Evolutionary conservation across 2,329 filamentous ascomycete species (phyloP).

Genomic region (Exserohilum rostratum): DNA sequence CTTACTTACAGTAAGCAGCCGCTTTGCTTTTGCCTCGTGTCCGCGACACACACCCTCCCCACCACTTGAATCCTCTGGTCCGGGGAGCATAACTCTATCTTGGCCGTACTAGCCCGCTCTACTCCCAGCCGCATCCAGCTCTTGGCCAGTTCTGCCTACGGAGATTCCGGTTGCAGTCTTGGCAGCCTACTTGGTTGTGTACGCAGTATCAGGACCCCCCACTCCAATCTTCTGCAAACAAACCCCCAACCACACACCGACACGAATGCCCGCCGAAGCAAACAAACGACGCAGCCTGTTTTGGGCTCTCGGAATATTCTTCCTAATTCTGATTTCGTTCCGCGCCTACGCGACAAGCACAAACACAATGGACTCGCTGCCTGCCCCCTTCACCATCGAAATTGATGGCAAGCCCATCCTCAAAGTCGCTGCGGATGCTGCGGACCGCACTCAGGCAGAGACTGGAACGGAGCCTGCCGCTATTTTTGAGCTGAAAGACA

Average conservation of each 20-base stretch:
- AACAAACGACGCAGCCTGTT: slow-evolving; percentile 9
- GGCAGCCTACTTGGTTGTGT: background rate
- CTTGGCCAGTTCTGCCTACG: background rate
- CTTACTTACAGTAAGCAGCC: background rate
- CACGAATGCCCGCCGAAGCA: slow-evolving; percentile 7
- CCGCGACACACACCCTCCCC: no score
- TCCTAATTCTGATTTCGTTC: slow-evolving; percentile 5
- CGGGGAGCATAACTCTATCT: background rate
- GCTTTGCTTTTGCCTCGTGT: background rate
- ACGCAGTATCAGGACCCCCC: background rate
- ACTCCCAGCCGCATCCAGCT: background rate
- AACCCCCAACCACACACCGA: background rate
- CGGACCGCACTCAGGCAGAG: slow-evolving; percentile 24
- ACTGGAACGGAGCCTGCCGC: slow-evolving; percentile 25
- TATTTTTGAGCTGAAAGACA: slow-evolving; percentile 26
- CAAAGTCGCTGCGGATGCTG: slow-evolving; percentile 13
- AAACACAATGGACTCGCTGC: slow-evolving; percentile 25
- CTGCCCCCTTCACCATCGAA: slow-evolving; percentile 27
- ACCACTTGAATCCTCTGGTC: background rate
- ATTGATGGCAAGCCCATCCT: slow-evolving; percentile 27
- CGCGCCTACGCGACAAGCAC: slow-evolving; percentile 6
- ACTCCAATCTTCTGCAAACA: background rate
- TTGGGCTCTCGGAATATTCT: slow-evolving; percentile 11
- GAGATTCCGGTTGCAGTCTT: background rate
- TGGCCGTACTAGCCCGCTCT: background rate